Evolutionary conservation across 2,329 filamentous ascomycete genomes (phyloP), one percentile per base, ranked within the genome.

Genomic region (Fusarium torulosum): DNA sequence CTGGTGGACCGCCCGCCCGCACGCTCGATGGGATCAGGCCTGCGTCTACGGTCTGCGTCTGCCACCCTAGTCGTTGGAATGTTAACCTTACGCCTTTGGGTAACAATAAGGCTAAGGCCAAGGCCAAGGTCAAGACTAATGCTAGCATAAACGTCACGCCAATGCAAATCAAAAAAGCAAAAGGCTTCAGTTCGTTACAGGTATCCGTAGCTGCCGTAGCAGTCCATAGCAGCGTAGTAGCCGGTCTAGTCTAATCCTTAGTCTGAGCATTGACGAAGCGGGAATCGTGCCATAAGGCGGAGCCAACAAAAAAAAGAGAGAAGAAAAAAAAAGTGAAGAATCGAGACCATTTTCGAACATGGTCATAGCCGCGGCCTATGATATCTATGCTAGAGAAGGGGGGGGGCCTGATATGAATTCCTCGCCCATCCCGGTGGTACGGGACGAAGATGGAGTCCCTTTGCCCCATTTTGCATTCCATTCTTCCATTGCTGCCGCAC

Each of bases 131-230:
- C 11, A 44, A 19, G 51, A 31, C 40, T 63, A 73, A 71, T 67
- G 69, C 71, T 69, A 66, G 55, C 59, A 58, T 57, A 72, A 70
- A 71, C 71, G 66, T 71, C 66, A 72, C 63, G 62, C 60, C 62
- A 66, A 59, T 71, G 10, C 27, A 29, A 29, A 27, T 10, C 10
- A 29, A 29, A 29, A 29, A 29, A 29, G 10, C 27, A 29, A 29
- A 29, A 29, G 27, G 10, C 27, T 29, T 29, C 27, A 29, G 27
- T 29, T 29, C 27, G 27, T 29, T 29, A 29, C 27, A 29, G 27
- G 27, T 29, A 29, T 29, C 27, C 27, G 27, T 10, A 25, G 25
- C 10, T 10, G 25, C 25, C n/a, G n/a, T n/a, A n/a, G n/a, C n/a
- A n/a, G n/a, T n/a, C 23, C 23, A 10, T 29, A 13, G 27, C 9